Conservation (phyloP, 805 yeast species). For the Ogataea paraovalis region DNA sequence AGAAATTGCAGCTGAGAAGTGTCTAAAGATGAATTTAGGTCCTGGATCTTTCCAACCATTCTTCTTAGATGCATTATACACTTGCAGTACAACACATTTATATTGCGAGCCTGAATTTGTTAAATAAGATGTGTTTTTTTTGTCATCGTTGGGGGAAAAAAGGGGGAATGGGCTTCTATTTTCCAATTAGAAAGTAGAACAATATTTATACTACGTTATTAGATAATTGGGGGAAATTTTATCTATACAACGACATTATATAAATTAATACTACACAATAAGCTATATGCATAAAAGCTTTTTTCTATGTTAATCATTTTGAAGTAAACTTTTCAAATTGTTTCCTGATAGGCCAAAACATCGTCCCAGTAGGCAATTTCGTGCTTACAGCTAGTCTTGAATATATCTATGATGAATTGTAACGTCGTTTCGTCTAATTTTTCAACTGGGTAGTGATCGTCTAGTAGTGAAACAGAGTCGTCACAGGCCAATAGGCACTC, state of each 20-base stretch:
- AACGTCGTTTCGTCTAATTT: neutral
- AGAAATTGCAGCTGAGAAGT: slow-evolving; percentile 39
- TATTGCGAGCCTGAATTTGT: slow-evolving; percentile 1
- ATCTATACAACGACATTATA: no score
- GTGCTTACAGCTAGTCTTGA: slow-evolving; percentile 1
- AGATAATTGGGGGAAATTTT: neutral
- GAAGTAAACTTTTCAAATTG: neutral
- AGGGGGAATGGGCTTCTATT: no score
- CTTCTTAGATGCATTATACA: slow-evolving; percentile 42
- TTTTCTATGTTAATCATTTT: no score
- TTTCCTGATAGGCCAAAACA: neutral
- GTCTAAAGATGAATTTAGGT: slow-evolving; percentile 28
- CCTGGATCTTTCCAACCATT: slow-evolving; percentile 52
- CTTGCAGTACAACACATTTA: slow-evolving; percentile 1
- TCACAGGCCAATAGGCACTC: slow-evolving; percentile 3
- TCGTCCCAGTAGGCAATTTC: slow-evolving; percentile 6
- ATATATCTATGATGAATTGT: neutral
- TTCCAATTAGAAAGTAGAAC: no score
- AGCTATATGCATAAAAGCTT: neutral
- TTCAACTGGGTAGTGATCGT: neutral
- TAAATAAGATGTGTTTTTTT: neutral
- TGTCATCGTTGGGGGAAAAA: no score
- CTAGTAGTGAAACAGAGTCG: neutral
- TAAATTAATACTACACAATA: no score
- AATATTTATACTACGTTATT: neutral